Base-by-base conservation (phyloP, 1,284 basidiomycete species). In the Rhizoctonia solani region DNA sequence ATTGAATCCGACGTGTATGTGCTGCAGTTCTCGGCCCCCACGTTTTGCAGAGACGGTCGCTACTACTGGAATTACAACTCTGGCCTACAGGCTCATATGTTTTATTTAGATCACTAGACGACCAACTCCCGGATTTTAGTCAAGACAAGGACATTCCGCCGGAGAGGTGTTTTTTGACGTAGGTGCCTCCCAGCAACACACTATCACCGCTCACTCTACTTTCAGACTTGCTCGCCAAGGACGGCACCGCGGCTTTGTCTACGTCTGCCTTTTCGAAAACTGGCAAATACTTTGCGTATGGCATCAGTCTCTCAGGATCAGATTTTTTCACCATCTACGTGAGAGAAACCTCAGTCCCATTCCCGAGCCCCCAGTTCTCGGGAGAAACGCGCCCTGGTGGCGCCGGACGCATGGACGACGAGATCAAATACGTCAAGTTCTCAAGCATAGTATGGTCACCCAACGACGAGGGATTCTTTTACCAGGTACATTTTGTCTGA, bases 61-160 rank as follows among this genome's bases (percentile, higher is more conserved):
- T 92, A 89, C 85, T 93, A 93, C 73, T 90, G 89, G 87, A 83
- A 81, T 69, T 83, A 87, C 73, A 90, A 91, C 75, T 85, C 83
- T 61, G 89, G 89, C 14, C 79, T 90, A 41, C 85, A 89, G 72
- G 80, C 85, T 14, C 87, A 74, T 78, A 81, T 46, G 85, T 86
- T n/a, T 76, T 90, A 66, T 89, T 87, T 75, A 84, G 90, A 32
- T 90, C 86, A 41, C 83, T 76, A 71, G 81, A 83, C 70, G 76
- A 75, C 3, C 77, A 74, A 13, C 78, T 88, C 39, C 86, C 87
- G 13, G 79, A 83, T 68, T 81, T 85, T 69, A 81, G 81, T 44
- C 72, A 79, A 27, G 78, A 79, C 14, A 75, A 77, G 49, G 79
- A 77, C 14, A 44, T 2, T 54, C 73, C 16, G 75, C 80, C 6